Base-by-base conservation (phyloP, 768 basidiomycete species). In the Arthromyces matolae region DNA sequence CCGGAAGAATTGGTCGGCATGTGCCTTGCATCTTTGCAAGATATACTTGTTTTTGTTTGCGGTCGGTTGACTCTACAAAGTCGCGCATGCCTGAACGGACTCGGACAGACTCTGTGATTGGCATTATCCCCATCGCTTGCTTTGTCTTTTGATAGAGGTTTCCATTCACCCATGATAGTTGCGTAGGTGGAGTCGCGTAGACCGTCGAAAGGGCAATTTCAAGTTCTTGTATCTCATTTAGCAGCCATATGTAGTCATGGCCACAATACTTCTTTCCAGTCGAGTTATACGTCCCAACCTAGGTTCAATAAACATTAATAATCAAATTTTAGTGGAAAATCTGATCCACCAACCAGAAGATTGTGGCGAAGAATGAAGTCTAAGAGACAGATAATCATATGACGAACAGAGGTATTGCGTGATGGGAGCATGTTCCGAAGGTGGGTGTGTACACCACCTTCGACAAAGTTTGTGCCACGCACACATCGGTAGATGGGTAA, bases 281-380 rank as follows among this genome's bases (percentile, higher is more conserved):
- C 6, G 25, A 33, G 27, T 66, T 66, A 32, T 33, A 55, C 0
- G 54, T 64, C 14, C 64, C 60, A 32, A 61, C 60, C 61, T 65
- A 41, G 5, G 22, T n/a, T 5, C 16, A 18, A 12, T 16, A 18
- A 12, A 9, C 10, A 41, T n/a, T 12, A 12, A 41, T 24, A 10
- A 24, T 14, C 14, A 25, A 3, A 28, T 9, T 18, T 25, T 4
- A 5, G n/a, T 24, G 19, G 23, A 41, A n/a, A n/a, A n/a, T n/a
- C n/a, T n/a, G n/a, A 12, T 8, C 9, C n/a, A n/a, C 42, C 33
- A 14, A 44, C 42, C 14, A 44, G 25, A 20, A 44, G 31, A 33
- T 44, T 44, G 12, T 44, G 31, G 9, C 31, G 18, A 44, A 44
- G 42, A 23, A 44, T 44, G 23, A 44, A 44, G 31, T 44, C 20